Evolutionary conservation across 1,284 basidiomycete species (phyloP), one percentile per base, ranked within the genome.

Genomic region (Trichosporon sp.): DNA sequence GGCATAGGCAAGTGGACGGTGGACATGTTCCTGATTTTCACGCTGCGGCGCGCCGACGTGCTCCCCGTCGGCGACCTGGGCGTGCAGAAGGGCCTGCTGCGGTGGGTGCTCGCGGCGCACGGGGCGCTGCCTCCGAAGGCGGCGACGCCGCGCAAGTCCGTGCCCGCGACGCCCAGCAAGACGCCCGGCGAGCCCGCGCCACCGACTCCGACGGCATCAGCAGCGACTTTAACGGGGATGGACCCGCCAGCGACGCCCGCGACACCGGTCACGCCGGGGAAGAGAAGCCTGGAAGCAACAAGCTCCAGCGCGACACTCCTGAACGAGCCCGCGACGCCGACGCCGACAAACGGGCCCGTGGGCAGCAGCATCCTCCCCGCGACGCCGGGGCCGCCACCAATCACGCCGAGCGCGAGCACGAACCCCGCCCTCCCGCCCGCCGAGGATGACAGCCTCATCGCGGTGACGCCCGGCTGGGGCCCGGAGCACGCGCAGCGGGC

Each of bases 1-100:
- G 93, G 93, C 0, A 92, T 94, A 70, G 92, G 92, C 62, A 86
- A 81, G 69, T 83, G 83, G 80, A 83, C 81, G 86, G 91, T 93
- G 15, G 89, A 93, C 78, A 94, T 95, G 93, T 95, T 95, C 78
- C 87, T 91, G 12, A 92, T 95, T 70, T 95, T 95, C 82, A 91
- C 91, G 1, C 85, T 93, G 25, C 87, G 91, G 5, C 88, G 92
- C 7, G 91, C 91, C 0, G 89, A 95, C 80, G 90, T 95, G 63
- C 85, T 94, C 2, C 91, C 92, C 47, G 88, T 91, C 64, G 91
- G 91, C 23, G 92, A 94, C 75, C 85, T 94, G 15, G 92, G 92
- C 13, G 88, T 92, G 1, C 92, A 93, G 77, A 88, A 91, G 60
- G 92, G 92, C 18, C 75, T 94, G 3, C 80, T 91, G 60, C 86